Conservation (phyloP, 192 early-diverging fungal genomes). For the Backusella macrospora region DNA sequence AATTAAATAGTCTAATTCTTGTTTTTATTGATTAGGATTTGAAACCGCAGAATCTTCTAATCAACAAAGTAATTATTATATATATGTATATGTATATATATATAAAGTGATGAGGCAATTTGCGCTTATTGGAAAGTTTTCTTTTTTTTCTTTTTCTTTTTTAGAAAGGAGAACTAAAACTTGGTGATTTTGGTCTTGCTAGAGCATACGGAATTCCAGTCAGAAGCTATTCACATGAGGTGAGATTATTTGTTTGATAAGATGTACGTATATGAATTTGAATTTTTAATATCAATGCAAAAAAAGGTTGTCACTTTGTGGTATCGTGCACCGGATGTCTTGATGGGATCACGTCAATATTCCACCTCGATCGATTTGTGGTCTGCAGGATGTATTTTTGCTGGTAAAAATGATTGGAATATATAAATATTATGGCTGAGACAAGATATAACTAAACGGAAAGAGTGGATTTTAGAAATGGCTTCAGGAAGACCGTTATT, state of each 20-base stretch:
- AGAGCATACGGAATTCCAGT: slow-evolving; percentile 96
- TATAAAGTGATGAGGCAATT: background rate
- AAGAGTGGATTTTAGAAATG: slow-evolving; percentile 61
- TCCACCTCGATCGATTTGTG: slow-evolving; percentile 88
- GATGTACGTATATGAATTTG: background rate
- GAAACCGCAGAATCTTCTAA: slow-evolving; percentile 92
- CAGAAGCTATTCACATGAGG: slow-evolving; percentile 84
- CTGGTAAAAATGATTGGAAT: slow-evolving; percentile 43
- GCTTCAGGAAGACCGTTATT: slow-evolving; percentile 88
- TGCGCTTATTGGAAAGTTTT: no score
- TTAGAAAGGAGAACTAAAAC: slow-evolving; percentile 74
- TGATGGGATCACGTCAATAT: slow-evolving; percentile 88
- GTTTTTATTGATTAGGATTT: slow-evolving; percentile 55
- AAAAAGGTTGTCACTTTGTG: slow-evolving; percentile 78
- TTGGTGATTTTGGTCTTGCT: slow-evolving; percentile 96
- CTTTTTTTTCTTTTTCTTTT: background rate
- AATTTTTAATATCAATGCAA: background rate
- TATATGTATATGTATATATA: background rate
- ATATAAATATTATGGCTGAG: background rate
- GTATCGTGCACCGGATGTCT: slow-evolving; percentile 87
- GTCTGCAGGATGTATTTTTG: slow-evolving; percentile 89
- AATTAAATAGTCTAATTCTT: background rate
- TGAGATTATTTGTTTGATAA: slow-evolving; percentile 23
- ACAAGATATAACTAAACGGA: background rate
- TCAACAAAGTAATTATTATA: slow-evolving; percentile 73